Base-by-base conservation (phyloP, 2,329 filamentous ascomycete genomes). In the Chaetomiaceae sp. region DNA sequence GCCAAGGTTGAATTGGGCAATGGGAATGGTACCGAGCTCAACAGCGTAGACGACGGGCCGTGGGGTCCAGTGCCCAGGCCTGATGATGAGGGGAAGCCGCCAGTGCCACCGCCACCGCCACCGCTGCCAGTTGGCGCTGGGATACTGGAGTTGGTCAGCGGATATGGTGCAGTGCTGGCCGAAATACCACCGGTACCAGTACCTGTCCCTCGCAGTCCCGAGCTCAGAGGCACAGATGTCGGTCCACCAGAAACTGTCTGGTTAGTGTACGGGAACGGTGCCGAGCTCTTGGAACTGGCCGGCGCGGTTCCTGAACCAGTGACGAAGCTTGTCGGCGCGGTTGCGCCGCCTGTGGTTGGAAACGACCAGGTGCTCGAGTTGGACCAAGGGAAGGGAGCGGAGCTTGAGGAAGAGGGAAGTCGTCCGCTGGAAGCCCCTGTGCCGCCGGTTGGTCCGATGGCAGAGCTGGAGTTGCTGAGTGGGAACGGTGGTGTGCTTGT, bases 1-100 rank as follows among this genome's bases (percentile, higher is more conserved):
- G 19, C 39, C n/a, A 27, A 19, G 17, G 53, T 57, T n/a, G 53
- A 51, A 38, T 57, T 57, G 5, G 50, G 27, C 13, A 47, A 30
- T 2, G 55, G 53, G 44, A 50, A 57, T 5, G 53, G 51, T 8
- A 16, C 48, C 14, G 48, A 45, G 25, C 33, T 51, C 9, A 41
- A 34, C 46, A 42, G 27, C 14, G n/a, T 45, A 8, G 50, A 50
- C 2, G 46, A 43, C 1, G 17, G 3, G 14, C 34, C 8, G 7
- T 41, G 31, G 2, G 42, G 44, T 25, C 52, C 47, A 7, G 54
- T 56, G 13, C 49, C 48, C 17, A 34, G 19, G 27, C 39, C 35
- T 14, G 46, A 35, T 10, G 48, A 42, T 13, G 35, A 20, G 14
- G 33, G 27, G 25, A 41, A 9, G 13, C 37, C 31, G n/a, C 35